These are phyloP conservation scores for Glonium stellatum DNA, from an alignment of 495 filamentous ascomycete species.

Conservation along the genomic window DNA sequence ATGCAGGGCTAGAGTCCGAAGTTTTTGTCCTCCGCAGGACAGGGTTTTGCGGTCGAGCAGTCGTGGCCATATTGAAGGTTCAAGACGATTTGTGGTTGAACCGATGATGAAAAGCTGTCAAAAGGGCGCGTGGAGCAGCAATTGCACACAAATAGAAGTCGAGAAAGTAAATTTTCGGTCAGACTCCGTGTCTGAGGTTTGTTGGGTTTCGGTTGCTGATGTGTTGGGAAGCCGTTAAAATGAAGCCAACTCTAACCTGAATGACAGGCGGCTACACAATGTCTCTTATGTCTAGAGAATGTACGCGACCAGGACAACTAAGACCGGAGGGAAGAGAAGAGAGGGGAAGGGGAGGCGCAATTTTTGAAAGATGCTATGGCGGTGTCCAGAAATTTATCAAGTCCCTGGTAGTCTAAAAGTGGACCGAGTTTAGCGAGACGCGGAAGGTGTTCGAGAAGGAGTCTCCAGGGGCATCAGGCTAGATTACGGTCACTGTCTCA, in stretches of 20 bases:
- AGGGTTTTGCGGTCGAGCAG: constrained; percentile 49
- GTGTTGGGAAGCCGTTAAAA: neutral
- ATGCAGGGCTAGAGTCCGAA: constrained; percentile 45
- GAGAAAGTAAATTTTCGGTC: neutral
- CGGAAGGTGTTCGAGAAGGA: constrained; percentile 17
- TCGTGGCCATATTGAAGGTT: constrained; percentile 47
- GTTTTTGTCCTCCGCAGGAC: constrained; percentile 48
- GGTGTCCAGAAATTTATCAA: constrained; percentile 18
- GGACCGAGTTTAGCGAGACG: constrained; percentile 14
- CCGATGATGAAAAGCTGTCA: neutral
- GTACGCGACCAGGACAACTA: neutral
- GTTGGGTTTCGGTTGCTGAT: neutral
- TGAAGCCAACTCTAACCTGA: neutral
- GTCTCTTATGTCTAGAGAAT: neutral
- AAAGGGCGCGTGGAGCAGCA: no score
- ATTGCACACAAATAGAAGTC: neutral
- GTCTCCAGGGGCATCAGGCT: neutral
- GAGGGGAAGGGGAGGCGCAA: constrained; percentile 3
- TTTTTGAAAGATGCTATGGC: constrained; percentile 16
- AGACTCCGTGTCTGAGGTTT: neutral
- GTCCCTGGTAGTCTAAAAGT: constrained; percentile 15
- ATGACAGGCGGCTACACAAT: neutral
- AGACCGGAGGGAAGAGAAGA: constrained; percentile 6
- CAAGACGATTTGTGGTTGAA: neutral
- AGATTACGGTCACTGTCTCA: neutral